Percentiles rank a stretch among this genome's conserved stretches.
Conservation (phyloP, 192 early-diverging fungal species). For the Umbelopsis isabellina region DNA sequence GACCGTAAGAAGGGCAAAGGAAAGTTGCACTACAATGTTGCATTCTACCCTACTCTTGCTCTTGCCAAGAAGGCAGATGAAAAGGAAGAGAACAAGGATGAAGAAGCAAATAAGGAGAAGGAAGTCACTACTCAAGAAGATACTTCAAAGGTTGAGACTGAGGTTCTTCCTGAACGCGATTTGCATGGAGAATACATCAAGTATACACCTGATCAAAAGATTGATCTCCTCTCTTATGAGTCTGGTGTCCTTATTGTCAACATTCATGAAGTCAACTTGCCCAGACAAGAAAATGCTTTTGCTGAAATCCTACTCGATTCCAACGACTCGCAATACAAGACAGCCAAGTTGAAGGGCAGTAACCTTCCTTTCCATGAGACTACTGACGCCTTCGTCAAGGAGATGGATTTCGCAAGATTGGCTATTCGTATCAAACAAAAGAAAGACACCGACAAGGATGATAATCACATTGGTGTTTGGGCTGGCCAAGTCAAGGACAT, state of each 20-base stretch:
- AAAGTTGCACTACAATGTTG: constrained; percentile 40
- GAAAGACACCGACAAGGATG: constrained; percentile 43
- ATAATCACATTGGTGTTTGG: constrained; percentile 19
- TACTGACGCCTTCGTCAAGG: constrained; percentile 57
- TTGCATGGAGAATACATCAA: constrained; percentile 43
- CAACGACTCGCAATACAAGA: constrained; percentile 47
- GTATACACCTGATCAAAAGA: constrained; percentile 27
- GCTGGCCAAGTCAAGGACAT: constrained; percentile 26
- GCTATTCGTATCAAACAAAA: constrained; percentile 43
- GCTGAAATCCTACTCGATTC: constrained; percentile 54
- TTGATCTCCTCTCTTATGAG: constrained; percentile 39
- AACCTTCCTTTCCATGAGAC: constrained; percentile 43
- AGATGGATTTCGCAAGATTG: constrained; percentile 61
- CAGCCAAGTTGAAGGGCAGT: constrained; percentile 39
- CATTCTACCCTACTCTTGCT: constrained; percentile 41
- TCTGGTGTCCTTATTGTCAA: constrained; percentile 59
- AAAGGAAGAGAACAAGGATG: constrained; percentile 26
- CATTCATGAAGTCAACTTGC: constrained; percentile 46
- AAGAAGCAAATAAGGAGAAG: not conserved
- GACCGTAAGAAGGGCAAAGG: constrained; percentile 41
- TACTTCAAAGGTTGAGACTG: constrained; percentile 2
- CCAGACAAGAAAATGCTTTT: constrained; percentile 25
- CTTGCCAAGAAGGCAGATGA: constrained; percentile 29
- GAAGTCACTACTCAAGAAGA: constrained; percentile 4
- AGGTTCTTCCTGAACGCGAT: constrained; percentile 33